Evolutionary conservation across 1,284 basidiomycete species (phyloP).

Genomic region (Malassezia equina): DNA sequence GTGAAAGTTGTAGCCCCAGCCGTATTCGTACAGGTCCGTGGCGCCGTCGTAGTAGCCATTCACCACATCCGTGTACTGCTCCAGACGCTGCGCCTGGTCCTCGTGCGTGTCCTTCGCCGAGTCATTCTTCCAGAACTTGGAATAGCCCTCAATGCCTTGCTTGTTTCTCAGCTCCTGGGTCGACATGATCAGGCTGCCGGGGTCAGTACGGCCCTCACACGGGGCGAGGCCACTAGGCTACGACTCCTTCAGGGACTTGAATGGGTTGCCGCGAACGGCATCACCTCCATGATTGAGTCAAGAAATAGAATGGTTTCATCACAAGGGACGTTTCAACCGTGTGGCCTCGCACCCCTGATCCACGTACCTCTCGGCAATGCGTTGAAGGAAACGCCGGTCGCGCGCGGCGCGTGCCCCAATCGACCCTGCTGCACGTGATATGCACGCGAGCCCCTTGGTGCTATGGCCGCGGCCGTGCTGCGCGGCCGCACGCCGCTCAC

Average conservation of each 20-base stretch:
- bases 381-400: neutral
- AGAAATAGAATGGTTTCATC: constrained; percentile 9
- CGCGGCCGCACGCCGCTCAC: neutral
- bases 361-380: neutral
- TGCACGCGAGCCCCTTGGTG: neutral
- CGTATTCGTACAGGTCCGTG: constrained; percentile 93
- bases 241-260: constrained; percentile 18
- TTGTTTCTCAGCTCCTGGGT: constrained; percentile 61
- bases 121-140: constrained; percentile 86
- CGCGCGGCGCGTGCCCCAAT: neutral
- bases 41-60: constrained; percentile 97
- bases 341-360: neutral
- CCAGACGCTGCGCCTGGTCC: constrained; percentile 67
- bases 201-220: neutral
- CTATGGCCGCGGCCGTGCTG: too few relatives aligned
- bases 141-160: constrained; percentile 79
- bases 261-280: constrained; percentile 15
- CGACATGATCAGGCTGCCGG: neutral
- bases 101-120: constrained; percentile 60
- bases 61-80: constrained; percentile 82
- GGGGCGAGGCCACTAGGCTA: neutral
- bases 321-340: neutral
- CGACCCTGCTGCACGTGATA: neutral
- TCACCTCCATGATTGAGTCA: constrained; percentile 11
- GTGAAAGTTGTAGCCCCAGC: constrained; percentile 87